These are phyloP conservation scores for Penicillium griseofulvum DNA, from an alignment of 2,329 filamentous ascomycete genomes.

Conservation along the genomic window DNA sequence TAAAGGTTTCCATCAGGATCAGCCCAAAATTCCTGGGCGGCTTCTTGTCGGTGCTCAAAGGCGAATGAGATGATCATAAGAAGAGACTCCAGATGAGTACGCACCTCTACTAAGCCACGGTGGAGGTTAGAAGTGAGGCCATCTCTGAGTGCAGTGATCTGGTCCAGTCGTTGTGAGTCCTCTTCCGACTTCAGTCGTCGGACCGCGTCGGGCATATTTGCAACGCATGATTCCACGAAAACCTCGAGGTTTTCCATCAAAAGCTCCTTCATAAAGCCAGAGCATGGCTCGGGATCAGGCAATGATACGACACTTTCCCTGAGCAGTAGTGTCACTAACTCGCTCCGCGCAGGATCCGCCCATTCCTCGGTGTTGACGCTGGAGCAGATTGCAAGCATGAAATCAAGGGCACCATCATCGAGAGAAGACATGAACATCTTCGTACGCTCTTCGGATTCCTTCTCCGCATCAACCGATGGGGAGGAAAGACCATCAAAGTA, in stretches of 20 bases:
- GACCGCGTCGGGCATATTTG: slow-evolving; percentile 89
- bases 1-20: slow-evolving; percentile 90
- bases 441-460: slow-evolving; percentile 68
- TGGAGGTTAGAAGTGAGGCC: slow-evolving; percentile 42
- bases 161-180: slow-evolving; percentile 67
- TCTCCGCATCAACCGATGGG: slow-evolving; percentile 60
- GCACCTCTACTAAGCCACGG: slow-evolving; percentile 42
- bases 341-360: slow-evolving; percentile 81
- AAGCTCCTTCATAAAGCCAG: slow-evolving; percentile 67
- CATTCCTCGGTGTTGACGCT: slow-evolving; percentile 78
- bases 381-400: slow-evolving; percentile 78
- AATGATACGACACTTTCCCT: slow-evolving; percentile 71
- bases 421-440: slow-evolving; percentile 73
- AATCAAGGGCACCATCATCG: slow-evolving; percentile 88
- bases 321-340: slow-evolving; percentile 78
- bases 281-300: slow-evolving; percentile 66
- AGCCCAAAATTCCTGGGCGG: slow-evolving; percentile 84
- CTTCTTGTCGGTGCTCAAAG: slow-evolving; percentile 80
- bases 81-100: slow-evolving; percentile 76
- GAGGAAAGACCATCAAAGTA: slow-evolving; percentile 71
- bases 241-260: slow-evolving; percentile 79
- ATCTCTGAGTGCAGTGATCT: slow-evolving; percentile 47
- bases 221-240: slow-evolving; percentile 89
- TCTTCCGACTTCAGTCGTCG: slow-evolving; percentile 83
- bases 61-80: slow-evolving; percentile 88